Evolutionary conservation across 2,329 filamentous ascomycete genomes (phyloP), one percentile per base, ranked within the genome.

Genomic region (Arthrobotrys pseudoclavata): DNA sequence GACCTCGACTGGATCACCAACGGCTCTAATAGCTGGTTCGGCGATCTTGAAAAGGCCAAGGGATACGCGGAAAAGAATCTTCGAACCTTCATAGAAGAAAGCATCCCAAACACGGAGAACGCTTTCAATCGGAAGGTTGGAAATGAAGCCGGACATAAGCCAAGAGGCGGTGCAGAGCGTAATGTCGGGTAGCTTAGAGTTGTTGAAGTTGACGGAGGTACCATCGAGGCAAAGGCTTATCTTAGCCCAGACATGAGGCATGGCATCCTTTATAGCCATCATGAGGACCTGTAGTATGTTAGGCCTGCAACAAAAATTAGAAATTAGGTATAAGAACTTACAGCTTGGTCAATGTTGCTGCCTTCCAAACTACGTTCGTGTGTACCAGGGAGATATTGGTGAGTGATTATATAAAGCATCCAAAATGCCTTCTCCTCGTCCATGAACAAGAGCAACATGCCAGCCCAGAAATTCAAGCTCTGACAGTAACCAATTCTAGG

Each of bases 81-180:
- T 96, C 60, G 92, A 94, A 2, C 95, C 95, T 84, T 98, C 95
- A 84, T 96, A 97, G 83, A 97, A 97, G 82, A 98, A 94, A 0
- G 93, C 89, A 81, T 98, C 95, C 95, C 95, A 98, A 0, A 97
- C 93, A 6, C 95, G 91, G 18, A 97, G 87, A 0, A 94, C 95
- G 18, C 91, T 93, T 84, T 98, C 95, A 79, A 97, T 94, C 1
- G 95, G 95, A 18, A 98, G 86, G 0, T 93, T 97, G 66, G 94
- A 94, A 78, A 97, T 96, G 83, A 96, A 97, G 81, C 96, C 92
- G 60, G 92, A 96, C 95, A 98, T 97, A 84, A 98, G 96, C 95
- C 95, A 98, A 3, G 94, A 92, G 9, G 94, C 97, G 84, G 96
- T 93, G 80, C 94, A 96, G 4, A 98, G 87, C 0, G 93, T 96